A percentile compares a stretch with the other conserved stretches of the same genome.
These are phyloP conservation scores for Neurospora sp. DNA, from an alignment of 2,329 filamentous ascomycete genomes.

Conservation along the genomic window DNA sequence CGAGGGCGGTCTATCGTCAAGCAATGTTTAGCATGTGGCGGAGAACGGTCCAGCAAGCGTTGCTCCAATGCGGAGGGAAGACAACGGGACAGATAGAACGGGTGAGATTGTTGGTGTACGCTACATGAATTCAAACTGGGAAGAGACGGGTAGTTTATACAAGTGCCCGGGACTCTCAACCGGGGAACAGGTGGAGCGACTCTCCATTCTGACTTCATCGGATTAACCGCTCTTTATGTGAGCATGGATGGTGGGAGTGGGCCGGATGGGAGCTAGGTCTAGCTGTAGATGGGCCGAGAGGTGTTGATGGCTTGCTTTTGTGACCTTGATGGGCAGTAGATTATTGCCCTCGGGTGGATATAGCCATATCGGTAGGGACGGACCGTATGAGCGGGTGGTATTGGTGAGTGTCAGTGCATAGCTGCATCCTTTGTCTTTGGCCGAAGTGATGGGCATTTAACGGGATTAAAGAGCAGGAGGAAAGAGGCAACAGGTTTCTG, in stretches of 20 bases:
- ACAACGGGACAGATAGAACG: background rate
- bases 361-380: conserved; percentile 31
- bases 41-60: background rate
- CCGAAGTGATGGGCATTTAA: background rate
- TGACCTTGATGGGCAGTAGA: conserved; percentile 16
- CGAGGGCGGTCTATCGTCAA: background rate
- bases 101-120: background rate
- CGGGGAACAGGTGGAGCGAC: background rate
- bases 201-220: background rate
- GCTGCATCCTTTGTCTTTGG: background rate
- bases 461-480: background rate
- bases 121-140: background rate
- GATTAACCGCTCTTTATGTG: background rate
- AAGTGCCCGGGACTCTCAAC: background rate
- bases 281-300: background rate
- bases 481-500: background rate
- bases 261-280: background rate
- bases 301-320: conserved; percentile 17
- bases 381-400: conserved; percentile 28
- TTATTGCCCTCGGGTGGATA: conserved; percentile 22
- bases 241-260: conserved; percentile 9
- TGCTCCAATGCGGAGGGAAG: background rate
- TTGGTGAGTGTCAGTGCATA: background rate
- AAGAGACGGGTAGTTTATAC: background rate
- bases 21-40: background rate